Conservation (phyloP, 2,329 filamentous ascomycete species). For the Alternaria longipes region DNA sequence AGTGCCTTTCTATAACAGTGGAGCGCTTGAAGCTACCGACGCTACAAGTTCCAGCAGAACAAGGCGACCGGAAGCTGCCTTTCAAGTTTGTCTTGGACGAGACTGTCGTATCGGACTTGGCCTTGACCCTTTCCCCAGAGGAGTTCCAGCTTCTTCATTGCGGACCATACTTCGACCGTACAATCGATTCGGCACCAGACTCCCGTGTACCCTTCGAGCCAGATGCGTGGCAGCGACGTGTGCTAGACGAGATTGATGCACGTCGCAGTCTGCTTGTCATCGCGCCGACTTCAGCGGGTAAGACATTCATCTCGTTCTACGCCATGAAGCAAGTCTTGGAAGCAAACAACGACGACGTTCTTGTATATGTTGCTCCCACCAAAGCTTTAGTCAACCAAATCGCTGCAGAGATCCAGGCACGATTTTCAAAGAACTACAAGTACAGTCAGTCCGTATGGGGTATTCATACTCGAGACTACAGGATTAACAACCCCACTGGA, state of each 20-base stretch:
- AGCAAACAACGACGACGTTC: conserved; percentile 71
- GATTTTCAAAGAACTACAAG: conserved; percentile 73
- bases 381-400: conserved; percentile 87
- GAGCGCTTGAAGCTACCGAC: conserved; percentile 53
- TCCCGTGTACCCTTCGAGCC: conserved; percentile 75
- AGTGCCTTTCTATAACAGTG: conserved; percentile 47
- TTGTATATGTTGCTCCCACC: conserved; percentile 83
- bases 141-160: conserved; percentile 75
- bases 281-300: conserved; percentile 80
- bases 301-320: conserved; percentile 86
- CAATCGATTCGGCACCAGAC: conserved; percentile 73
- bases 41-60: conserved; percentile 39
- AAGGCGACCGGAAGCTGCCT: conserved; percentile 53
- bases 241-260: conserved; percentile 76
- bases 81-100: conserved; percentile 52
- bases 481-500: conserved; percentile 75
- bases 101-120: conserved; percentile 35
- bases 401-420: conserved; percentile 77
- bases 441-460: conserved; percentile 76
- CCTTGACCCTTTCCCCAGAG: conserved; percentile 54
- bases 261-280: conserved; percentile 77
- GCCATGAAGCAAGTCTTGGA: conserved; percentile 80
- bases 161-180: conserved; percentile 79
- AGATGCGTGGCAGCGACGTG: conserved; percentile 78
- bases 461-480: conserved; percentile 78